A percentile compares a stretch with the other conserved stretches of the same genome.
These are phyloP conservation scores for Magnusiomyces clavatus DNA, from an alignment of 1,139 yeast species.

Conservation along the genomic window DNA sequence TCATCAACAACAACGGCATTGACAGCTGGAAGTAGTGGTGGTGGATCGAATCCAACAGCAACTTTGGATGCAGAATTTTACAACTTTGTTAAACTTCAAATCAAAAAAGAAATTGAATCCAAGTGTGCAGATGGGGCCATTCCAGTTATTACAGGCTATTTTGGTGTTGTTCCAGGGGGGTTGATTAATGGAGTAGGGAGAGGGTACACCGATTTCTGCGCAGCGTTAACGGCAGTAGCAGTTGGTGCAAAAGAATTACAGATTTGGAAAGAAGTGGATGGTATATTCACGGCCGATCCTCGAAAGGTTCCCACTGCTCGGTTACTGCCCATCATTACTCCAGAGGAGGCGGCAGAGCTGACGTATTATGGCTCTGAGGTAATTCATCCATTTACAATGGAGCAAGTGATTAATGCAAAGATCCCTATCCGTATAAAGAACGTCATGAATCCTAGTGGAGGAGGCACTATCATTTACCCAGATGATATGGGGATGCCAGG, in stretches of 20 bases:
- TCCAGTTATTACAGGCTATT: constrained; percentile 93
- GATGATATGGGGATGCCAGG: constrained; percentile 63
- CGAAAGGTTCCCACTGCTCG: constrained; percentile 89
- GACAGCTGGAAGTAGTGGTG: neutral
- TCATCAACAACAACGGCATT: constrained; percentile 2
- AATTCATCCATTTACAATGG: constrained; percentile 98
- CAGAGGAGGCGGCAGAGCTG: constrained; percentile 97
- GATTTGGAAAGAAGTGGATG: constrained; percentile 98
- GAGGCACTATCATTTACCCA: constrained; percentile 90
- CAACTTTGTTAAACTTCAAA: constrained; percentile 47
- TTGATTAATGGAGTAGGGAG: constrained; percentile 87
- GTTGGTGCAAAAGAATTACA: constrained; percentile 86
- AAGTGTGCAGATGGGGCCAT: constrained; percentile 37
- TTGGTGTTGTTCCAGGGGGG: constrained; percentile 93
- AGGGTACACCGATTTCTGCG: constrained; percentile 96
- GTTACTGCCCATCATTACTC: constrained; percentile 79
- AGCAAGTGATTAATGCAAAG: constrained; percentile 91
- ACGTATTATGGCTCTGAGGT: constrained; percentile 97
- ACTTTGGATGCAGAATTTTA: constrained; percentile 56
- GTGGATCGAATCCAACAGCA: constrained; percentile 16
- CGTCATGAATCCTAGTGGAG: constrained; percentile 85
- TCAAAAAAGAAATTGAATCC: constrained; percentile 43
- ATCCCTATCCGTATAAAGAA: constrained; percentile 95
- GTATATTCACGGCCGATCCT: constrained; percentile 97
- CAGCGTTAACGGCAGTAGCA: constrained; percentile 93